Evolutionary conservation across 768 basidiomycete genomes (phyloP).

Genomic region (Lactifluus hygrophoroides): DNA sequence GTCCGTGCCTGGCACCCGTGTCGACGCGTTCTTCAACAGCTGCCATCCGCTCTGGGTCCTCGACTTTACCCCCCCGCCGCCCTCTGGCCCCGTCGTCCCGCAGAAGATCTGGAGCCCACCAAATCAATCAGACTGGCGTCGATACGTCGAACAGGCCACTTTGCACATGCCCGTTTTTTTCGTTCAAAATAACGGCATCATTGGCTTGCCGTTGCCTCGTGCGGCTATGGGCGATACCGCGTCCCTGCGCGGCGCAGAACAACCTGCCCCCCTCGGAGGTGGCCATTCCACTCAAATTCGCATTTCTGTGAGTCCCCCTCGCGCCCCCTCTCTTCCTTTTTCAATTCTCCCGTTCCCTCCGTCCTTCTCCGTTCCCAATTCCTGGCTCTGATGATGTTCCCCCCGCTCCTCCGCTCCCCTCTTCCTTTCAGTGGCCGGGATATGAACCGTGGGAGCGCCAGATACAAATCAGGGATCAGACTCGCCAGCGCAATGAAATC

Average conservation of each 20-base stretch:
- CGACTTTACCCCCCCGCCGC: background rate
- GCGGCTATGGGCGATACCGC: conserved; percentile 1
- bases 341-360: too few species aligned
- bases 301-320: background rate
- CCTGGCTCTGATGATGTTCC: background rate
- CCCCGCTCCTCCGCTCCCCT: too few species aligned
- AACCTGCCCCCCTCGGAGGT: conserved; percentile 8
- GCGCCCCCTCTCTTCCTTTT: background rate
- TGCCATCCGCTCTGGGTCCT: conserved; percentile 6
- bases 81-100: background rate
- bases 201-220: conserved; percentile 4
- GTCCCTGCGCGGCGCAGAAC: background rate
- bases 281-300: conserved; percentile 16
- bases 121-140: conserved; percentile 16
- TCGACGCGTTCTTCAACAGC: background rate
- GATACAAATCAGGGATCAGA: conserved; percentile 18
- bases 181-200: conserved; percentile 1
- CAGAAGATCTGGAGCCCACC: conserved; percentile 15
- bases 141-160: conserved; percentile 14
- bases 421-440: conserved; percentile 15
- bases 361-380: background rate
- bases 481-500: conserved; percentile 14
- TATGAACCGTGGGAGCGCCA: conserved; percentile 15
- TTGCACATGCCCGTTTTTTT: conserved; percentile 17
- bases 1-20: background rate